These are phyloP conservation scores for Lentinula lateritia DNA, from an alignment of 768 basidiomycete species.

Conservation along the genomic window DNA sequence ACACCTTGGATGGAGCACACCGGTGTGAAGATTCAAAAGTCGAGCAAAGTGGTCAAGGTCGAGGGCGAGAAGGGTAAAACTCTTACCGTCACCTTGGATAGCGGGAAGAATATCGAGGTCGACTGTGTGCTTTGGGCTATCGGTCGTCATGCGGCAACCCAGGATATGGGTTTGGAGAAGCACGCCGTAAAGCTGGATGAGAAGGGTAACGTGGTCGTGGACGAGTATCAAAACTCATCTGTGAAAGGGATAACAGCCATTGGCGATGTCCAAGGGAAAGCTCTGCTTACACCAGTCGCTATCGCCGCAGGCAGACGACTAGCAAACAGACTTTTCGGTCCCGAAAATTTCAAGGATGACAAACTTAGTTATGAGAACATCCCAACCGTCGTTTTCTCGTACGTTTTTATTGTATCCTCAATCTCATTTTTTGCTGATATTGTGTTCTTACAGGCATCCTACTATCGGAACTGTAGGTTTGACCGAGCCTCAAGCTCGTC, in stretches of 20 bases:
- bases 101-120: conserved; percentile 75
- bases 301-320: conserved; percentile 92
- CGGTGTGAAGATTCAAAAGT: conserved; percentile 84
- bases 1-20: conserved; percentile 92
- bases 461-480: conserved; percentile 94
- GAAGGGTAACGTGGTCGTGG: conserved; percentile 82
- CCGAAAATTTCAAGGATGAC: conserved; percentile 77
- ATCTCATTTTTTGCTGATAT: conserved; percentile 2
- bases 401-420: conserved; percentile 23
- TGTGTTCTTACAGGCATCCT: conserved; percentile 61
- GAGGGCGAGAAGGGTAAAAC: conserved; percentile 68
- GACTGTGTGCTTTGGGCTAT: conserved; percentile 93
- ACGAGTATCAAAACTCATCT: conserved; percentile 85
- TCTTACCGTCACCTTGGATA: conserved; percentile 71
- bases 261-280: conserved; percentile 93
- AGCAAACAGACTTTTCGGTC: conserved; percentile 87
- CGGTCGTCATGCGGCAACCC: conserved; percentile 79
- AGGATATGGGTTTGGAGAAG: conserved; percentile 71
- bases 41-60: conserved; percentile 67
- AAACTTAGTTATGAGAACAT: conserved; percentile 88
- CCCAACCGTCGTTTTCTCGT: conserved; percentile 96
- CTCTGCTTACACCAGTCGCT: conserved; percentile 91
- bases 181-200: conserved; percentile 69
- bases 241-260: conserved; percentile 73
- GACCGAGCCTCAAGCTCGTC: conserved; percentile 85